Conservation (phyloP, 495 filamentous ascomycete species). For the Penicillium egyptiacum region DNA sequence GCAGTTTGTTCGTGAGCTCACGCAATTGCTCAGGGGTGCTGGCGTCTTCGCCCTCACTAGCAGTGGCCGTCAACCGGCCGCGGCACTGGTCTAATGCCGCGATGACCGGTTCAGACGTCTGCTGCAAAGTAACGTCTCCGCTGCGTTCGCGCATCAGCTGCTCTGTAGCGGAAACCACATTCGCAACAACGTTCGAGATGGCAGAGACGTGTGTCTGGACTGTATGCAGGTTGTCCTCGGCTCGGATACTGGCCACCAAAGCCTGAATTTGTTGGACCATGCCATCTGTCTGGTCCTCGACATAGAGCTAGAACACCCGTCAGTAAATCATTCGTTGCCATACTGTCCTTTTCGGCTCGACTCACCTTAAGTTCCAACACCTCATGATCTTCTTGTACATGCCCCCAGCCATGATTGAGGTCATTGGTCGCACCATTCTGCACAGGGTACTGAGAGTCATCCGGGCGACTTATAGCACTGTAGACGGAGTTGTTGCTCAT, state of each 20-base stretch:
- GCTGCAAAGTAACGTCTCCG: conserved; percentile 45
- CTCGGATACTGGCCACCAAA: conserved; percentile 75
- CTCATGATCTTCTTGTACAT: conserved; percentile 50
- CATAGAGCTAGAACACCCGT: conserved; percentile 57
- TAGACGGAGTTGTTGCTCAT: conserved; percentile 54
- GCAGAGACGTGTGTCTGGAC: conserved; percentile 69
- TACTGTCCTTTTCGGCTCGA: neutral
- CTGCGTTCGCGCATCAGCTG: conserved; percentile 50
- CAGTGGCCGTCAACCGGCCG: conserved; percentile 64
- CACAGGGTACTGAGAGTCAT: conserved; percentile 30
- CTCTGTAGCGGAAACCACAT: conserved; percentile 67
- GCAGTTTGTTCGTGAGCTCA: conserved; percentile 67
- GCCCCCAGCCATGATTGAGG: conserved; percentile 37
- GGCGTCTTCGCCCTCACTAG: conserved; percentile 60
- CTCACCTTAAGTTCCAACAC: conserved; percentile 72
- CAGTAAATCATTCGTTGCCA: conserved; percentile 1
- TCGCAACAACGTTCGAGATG: conserved; percentile 68
- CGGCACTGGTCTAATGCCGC: conserved; percentile 62
- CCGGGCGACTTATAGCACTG: conserved; percentile 53
- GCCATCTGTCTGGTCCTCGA: conserved; percentile 79
- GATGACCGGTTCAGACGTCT: conserved; percentile 61
- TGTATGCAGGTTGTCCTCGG: conserved; percentile 61
- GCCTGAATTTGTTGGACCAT: conserved; percentile 81
- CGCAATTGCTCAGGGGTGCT: conserved; percentile 54
- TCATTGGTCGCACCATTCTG: conserved; percentile 31